A percentile compares a stretch with the other conserved stretches of the same genome.
phyloP scores from a whole-genome alignment of 2,329 filamentous ascomycete species.

The Chrysosporium queenslandicum region DNA sequence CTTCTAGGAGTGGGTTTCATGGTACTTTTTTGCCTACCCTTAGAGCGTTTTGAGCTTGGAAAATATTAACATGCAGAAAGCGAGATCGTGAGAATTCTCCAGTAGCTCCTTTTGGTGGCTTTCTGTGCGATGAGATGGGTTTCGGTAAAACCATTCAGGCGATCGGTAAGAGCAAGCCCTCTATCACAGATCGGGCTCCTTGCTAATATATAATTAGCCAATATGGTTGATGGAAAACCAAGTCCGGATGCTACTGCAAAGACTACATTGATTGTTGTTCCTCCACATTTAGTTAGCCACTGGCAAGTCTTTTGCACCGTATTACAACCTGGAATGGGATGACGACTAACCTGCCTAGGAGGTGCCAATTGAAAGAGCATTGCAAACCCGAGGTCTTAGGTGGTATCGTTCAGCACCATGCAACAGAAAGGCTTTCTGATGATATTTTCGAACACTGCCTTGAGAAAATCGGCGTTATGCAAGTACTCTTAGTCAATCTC shows the following conservation, averaged over 20 bases:
- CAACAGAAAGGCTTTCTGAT: slow-evolving; percentile 18
- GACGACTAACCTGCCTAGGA: slow-evolving; percentile 18
- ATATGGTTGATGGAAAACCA: slow-evolving; percentile 29
- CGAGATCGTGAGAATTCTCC: slow-evolving; percentile 24
- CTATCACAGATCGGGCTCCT: slow-evolving; percentile 8
- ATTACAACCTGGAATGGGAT: background rate
- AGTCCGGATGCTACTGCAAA: slow-evolving; percentile 18
- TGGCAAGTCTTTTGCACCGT: slow-evolving; percentile 22
- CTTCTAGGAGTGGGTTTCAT: slow-evolving; percentile 27
- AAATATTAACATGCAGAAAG: slow-evolving; percentile 17
- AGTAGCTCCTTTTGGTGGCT: slow-evolving; percentile 25
- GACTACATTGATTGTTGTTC: slow-evolving; percentile 33
- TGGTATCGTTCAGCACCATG: slow-evolving; percentile 21
- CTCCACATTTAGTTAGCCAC: slow-evolving; percentile 26
- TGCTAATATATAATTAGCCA: slow-evolving; percentile 20
- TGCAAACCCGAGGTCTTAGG: slow-evolving; percentile 22
- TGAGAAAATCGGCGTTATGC: slow-evolving; percentile 22
- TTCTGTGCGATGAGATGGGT: slow-evolving; percentile 36
- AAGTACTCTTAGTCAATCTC: background rate
- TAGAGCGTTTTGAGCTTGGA: background rate
- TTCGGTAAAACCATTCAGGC: slow-evolving; percentile 34
- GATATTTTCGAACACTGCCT: slow-evolving; percentile 20
- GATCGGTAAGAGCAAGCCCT: slow-evolving; percentile 22
- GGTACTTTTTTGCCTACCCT: slow-evolving; percentile 18
- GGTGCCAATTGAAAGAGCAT: slow-evolving; percentile 26